Conservation (phyloP, 108 stramenopile genomes). For the Fragilariopsis cylindrus region DNA sequence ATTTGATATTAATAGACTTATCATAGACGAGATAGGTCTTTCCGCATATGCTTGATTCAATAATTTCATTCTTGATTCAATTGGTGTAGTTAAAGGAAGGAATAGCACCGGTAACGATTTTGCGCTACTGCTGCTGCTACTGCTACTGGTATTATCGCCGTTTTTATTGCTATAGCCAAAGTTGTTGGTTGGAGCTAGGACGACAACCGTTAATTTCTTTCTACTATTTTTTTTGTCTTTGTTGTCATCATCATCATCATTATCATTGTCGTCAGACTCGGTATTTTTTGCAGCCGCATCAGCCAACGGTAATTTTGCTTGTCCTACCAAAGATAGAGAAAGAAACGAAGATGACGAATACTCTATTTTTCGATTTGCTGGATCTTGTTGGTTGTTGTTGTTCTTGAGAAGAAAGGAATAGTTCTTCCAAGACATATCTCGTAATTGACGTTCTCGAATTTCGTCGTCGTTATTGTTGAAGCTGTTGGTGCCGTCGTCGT, state of each 20-base stretch:
- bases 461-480: not conserved
- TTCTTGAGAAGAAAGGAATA: not conserved
- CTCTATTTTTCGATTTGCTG: not conserved
- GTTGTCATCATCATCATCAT: not conserved
- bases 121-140: not conserved
- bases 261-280: not conserved
- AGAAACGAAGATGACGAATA: not conserved
- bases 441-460: slow-evolving; percentile 14
- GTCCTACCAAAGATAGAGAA: slow-evolving; percentile 15
- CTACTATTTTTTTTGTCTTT: not conserved
- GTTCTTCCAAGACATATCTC: slow-evolving; percentile 10
- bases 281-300: not conserved
- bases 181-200: not conserved
- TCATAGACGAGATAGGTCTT: slow-evolving; percentile 52
- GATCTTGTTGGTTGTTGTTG: not conserved
- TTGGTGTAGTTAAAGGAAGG: slow-evolving; percentile 16
- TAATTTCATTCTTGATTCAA: slow-evolving; percentile 39
- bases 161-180: not conserved
- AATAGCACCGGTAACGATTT: slow-evolving; percentile 12
- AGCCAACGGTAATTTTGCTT: slow-evolving; percentile 15
- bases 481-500: not conserved
- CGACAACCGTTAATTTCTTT: not conserved
- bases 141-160: not conserved
- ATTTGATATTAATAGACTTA: slow-evolving; percentile 50
- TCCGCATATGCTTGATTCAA: slow-evolving; percentile 44